Percentiles rank a stretch among this genome's conserved stretches.
Conservation (phyloP, 768 basidiomycete genomes). For the Leccinum longicurvipes region DNA sequence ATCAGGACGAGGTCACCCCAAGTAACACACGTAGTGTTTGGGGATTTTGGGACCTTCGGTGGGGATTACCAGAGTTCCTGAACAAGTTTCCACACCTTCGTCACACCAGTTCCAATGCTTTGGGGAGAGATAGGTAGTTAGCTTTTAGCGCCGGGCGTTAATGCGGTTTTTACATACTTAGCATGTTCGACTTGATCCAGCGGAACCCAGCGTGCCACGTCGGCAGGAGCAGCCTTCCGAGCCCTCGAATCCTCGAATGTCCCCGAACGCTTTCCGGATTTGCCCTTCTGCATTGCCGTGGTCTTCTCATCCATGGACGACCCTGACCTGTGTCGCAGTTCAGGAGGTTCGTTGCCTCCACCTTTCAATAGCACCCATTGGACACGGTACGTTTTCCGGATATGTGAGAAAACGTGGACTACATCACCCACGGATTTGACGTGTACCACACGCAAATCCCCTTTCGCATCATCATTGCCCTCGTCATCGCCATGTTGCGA, state of each 20-base stretch:
- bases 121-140: constrained; percentile 2
- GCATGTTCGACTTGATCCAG: constrained; percentile 51
- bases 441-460: constrained; percentile 35
- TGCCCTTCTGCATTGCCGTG: constrained; percentile 9
- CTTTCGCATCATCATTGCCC: neutral
- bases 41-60: neutral
- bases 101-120: constrained; percentile 72
- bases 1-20: neutral
- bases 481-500: neutral
- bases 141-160: neutral
- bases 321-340: constrained; percentile 5
- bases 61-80: constrained; percentile 28
- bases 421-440: constrained; percentile 61
- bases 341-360: constrained; percentile 45
- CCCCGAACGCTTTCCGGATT: constrained; percentile 10
- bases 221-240: constrained; percentile 5
- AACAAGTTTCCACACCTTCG: constrained; percentile 69
- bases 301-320: constrained; percentile 6
- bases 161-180: constrained; percentile 48
- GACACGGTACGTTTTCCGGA: constrained; percentile 78
- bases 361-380: constrained; percentile 70
- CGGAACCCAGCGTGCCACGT: constrained; percentile 47
- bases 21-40: neutral
- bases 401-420: constrained; percentile 85
- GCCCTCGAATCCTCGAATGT: constrained; percentile 10